A percentile compares a stretch with the other conserved stretches of the same genome.
Conservation (phyloP, 2,329 filamentous ascomycete genomes). For the Fusarium bactridioides region DNA sequence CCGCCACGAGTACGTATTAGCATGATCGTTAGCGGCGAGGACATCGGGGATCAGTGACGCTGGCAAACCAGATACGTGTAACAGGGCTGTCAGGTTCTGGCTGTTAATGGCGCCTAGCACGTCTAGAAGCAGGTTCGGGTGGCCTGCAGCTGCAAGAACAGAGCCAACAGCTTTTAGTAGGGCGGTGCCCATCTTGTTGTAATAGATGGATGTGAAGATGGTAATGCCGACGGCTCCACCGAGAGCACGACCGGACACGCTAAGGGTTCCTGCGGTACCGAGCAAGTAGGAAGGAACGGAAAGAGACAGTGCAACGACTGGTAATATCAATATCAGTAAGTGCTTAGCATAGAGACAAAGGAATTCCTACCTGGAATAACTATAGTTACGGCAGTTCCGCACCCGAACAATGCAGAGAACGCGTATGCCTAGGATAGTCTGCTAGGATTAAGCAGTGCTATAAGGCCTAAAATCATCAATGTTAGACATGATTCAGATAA, state of each 20-base stretch:
- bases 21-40: neutral
- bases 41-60: neutral
- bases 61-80: neutral
- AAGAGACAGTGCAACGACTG: neutral
- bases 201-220: neutral
- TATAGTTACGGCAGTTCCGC: neutral
- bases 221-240: neutral
- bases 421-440: neutral
- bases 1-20: neutral
- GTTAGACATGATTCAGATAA: neutral
- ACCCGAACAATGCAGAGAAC: neutral
- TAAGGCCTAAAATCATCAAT: neutral
- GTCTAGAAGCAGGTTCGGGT: neutral
- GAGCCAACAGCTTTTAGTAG: neutral
- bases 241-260: neutral
- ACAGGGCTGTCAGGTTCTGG: neutral
- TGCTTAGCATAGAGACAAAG: rapidly evolving
- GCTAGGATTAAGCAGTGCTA: neutral
- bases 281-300: neutral
- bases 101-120: neutral
- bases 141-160: neutral
- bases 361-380: neutral
- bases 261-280: neutral
- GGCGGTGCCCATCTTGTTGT: neutral
- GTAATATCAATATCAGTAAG: rapidly evolving